These are phyloP conservation scores for Kwoniella europaea DNA, from an alignment of 768 basidiomycete species.

Conservation along the genomic window DNA sequence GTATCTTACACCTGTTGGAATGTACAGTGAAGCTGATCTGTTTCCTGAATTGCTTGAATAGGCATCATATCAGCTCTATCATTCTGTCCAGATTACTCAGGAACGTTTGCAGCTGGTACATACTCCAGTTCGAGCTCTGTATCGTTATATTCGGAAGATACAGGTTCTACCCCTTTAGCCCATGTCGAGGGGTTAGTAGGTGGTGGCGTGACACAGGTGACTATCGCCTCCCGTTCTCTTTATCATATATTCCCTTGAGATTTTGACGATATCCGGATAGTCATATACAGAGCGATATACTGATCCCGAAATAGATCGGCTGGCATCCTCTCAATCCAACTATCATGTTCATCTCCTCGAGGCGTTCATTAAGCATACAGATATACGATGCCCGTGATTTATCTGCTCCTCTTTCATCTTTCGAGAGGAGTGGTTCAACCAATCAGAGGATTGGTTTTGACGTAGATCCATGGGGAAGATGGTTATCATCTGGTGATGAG, in stretches of 20 bases:
- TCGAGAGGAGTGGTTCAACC: conserved; percentile 60
- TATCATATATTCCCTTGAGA: neutral
- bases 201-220: conserved; percentile 58
- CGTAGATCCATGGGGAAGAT: conserved; percentile 70
- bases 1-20: neutral
- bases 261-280: no score
- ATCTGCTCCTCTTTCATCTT: conserved; percentile 61
- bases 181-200: conserved; percentile 66
- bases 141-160: conserved; percentile 63
- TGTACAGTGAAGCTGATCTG: no score
- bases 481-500: conserved; percentile 71
- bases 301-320: conserved; percentile 61
- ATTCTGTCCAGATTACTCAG: conserved; percentile 70
- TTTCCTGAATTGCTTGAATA: conserved; percentile 48
- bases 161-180: conserved; percentile 65
- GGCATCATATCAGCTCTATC: conserved; percentile 86
- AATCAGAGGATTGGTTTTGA: conserved; percentile 84
- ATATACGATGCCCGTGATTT: conserved; percentile 78
- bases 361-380: conserved; percentile 69
- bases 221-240: conserved; percentile 62
- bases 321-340: conserved; percentile 78
- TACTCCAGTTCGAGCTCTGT: conserved; percentile 60
- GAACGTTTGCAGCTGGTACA: conserved; percentile 79
- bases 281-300: conserved; percentile 11
- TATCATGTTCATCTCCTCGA: conserved; percentile 77